Evolutionary conservation across 202 grass and related monocot species (phyloP).

Genomic region (Panicum hallii): DNA sequence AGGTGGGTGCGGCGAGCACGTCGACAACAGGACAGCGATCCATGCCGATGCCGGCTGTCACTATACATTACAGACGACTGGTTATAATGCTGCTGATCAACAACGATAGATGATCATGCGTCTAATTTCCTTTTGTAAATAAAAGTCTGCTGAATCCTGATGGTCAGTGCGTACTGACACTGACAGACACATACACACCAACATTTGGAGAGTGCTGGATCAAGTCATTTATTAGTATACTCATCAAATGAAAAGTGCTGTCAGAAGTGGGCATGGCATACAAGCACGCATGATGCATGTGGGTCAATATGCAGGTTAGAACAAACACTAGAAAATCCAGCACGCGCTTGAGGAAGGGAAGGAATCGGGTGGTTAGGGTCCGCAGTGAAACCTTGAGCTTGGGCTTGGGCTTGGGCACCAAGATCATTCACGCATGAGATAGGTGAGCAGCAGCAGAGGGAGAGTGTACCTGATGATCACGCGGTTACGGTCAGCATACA

Average conservation of each 20-base stretch:
- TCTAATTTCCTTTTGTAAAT: no score
- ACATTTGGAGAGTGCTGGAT: not conserved
- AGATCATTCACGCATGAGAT: no score
- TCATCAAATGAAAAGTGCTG: not conserved
- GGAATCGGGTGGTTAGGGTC: not conserved
- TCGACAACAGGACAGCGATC: conserved; percentile 1
- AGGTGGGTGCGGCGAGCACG: conserved; percentile 27
- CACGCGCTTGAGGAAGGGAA: no score
- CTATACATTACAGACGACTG: not conserved
- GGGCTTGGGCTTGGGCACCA: no score
- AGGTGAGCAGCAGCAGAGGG: no score
- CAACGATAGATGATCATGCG: not conserved
- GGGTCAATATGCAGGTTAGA: not conserved
- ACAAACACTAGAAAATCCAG: not conserved
- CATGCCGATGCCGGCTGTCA: not conserved
- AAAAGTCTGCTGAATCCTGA: no score
- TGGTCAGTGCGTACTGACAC: not conserved
- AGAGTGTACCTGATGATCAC: no score
- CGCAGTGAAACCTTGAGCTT: not conserved
- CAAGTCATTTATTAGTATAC: not conserved
- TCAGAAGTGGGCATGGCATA: not conserved
- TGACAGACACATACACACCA: not conserved
- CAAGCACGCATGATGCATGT: not conserved
- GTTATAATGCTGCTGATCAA: no score
- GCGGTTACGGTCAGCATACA: no score